Evolutionary conservation across 768 basidiomycete genomes (phyloP), one percentile per base, ranked within the genome.

Genomic region (Mycena capillaripes): DNA sequence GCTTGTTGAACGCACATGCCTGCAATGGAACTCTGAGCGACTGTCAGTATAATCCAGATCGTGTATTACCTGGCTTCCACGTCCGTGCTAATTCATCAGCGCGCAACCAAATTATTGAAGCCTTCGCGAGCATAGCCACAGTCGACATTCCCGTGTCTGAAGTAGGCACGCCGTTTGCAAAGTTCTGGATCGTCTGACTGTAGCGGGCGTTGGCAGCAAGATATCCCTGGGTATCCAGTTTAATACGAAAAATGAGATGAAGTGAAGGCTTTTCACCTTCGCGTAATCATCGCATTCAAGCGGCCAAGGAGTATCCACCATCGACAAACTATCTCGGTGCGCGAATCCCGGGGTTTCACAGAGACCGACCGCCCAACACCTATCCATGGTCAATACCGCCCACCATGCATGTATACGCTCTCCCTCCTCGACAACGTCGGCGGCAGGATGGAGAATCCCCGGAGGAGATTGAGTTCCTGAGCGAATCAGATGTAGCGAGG

Each of bases 361-460:
- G 19, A 87, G 81, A 4, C 81, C 85, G 5, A 87, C 84, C 2
- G 87, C 82, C 86, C 87, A 88, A 12, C 75, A 71, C 56, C 81
- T 82, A 60, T 85, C 83, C 23, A 84, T 59, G 27, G 76, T 71
- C 25, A 82, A 76, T 3, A 82, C 81, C 1, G 80, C 79, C 85
- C 85, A 86, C 27, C 78, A 80, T 9, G 81, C 83, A 12, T 80
- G 74, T 21, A 85, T 82, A 46, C 81, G 78, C 70, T 85, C 84
- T 9, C 81, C 82, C 69, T 85, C 82, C 52, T 84, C 84, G 11
- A 80, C 71, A 0, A 77, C 70, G 66, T 83, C 81, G 2, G 60
- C 62, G 21, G 79, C 70, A 60, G 78, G 73, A 4, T 75, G 69
- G 6, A 76, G 38, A 57, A 77, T 79, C n/a, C 84, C 78, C 63